phyloP scores from a whole-genome alignment of 495 filamentous ascomycete genomes.

The Penicillium riverlandense region DNA sequence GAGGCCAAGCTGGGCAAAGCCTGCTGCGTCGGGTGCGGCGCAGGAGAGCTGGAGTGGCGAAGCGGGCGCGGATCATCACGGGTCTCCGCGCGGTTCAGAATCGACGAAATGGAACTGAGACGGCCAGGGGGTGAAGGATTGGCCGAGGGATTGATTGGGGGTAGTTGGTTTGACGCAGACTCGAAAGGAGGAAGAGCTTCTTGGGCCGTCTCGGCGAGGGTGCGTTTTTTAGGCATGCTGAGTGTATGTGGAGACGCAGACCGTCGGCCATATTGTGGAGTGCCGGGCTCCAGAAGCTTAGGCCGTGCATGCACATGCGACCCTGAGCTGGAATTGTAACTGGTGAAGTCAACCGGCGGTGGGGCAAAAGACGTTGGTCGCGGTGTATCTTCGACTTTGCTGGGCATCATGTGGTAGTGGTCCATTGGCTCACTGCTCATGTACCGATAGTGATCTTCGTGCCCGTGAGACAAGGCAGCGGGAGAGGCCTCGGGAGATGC shows the following conservation, averaged over 20 bases:
- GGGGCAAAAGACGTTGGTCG: conserved; percentile 30
- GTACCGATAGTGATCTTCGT: conserved; percentile 51
- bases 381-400: conserved; percentile 17
- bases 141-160: conserved; percentile 36
- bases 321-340: conserved; percentile 32
- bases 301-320: conserved; percentile 34
- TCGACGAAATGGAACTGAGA: conserved; percentile 71
- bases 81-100: conserved; percentile 52
- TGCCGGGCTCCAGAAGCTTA: conserved; percentile 24
- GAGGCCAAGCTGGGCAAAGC: conserved; percentile 36
- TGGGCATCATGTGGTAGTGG: conserved; percentile 19
- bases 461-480: conserved; percentile 45
- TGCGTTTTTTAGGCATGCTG: conserved; percentile 37
- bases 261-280: conserved; percentile 31
- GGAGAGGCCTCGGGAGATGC: conserved; percentile 38
- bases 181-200: conserved; percentile 25
- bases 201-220: conserved; percentile 26
- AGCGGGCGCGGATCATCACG: conserved; percentile 32
- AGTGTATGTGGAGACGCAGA: conserved; percentile 34
- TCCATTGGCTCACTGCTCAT: conserved; percentile 31
- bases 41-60: conserved; percentile 23
- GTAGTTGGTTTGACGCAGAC: conserved; percentile 37
- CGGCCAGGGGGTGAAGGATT: conserved; percentile 43
- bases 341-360: conserved; percentile 47
- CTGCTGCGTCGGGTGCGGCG: conserved; percentile 21